Conservation (phyloP, 2,329 filamentous ascomycete species). For the Diplodia sapinea region DNA sequence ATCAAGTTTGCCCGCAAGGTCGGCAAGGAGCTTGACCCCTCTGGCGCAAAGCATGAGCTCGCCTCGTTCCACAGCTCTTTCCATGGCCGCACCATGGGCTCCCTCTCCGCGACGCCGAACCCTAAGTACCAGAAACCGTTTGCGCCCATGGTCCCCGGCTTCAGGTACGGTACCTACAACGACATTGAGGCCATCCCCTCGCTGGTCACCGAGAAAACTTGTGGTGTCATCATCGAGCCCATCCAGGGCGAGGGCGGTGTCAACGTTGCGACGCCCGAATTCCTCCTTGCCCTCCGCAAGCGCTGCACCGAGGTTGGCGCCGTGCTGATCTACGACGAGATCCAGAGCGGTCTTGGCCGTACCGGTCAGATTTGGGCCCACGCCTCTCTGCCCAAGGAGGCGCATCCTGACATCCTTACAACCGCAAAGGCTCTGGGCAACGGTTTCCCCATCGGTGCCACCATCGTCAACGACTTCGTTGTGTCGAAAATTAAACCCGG, state of each 20-base stretch:
- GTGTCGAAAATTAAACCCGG: conserved; percentile 73
- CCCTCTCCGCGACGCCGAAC: conserved; percentile 93
- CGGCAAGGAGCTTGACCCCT: conserved; percentile 75
- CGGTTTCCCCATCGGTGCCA: conserved; percentile 92
- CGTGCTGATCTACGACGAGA: conserved; percentile 93
- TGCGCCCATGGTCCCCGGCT: conserved; percentile 92
- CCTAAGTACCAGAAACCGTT: conserved; percentile 98
- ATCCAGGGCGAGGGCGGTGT: conserved; percentile 98
- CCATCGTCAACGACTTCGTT: conserved; percentile 69
- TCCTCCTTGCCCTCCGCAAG: conserved; percentile 80
- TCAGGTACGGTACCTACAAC: conserved; percentile 85
- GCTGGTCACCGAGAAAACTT: conserved; percentile 83
- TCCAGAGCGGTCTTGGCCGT: conserved; percentile 88
- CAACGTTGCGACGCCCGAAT: conserved; percentile 80
- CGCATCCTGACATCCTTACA: conserved; percentile 92
- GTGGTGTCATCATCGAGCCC: conserved; percentile 93
- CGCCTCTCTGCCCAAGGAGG: conserved; percentile 71
- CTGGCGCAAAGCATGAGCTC: conserved; percentile 77
- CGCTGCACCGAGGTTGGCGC: conserved; percentile 87
- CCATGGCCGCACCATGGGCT: conserved; percentile 95
- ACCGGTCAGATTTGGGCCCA: conserved; percentile 95
- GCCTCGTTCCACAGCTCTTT: conserved; percentile 93
- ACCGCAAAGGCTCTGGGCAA: conserved; percentile 97
- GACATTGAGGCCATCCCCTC: conserved; percentile 73
- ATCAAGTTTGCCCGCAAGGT: conserved; percentile 96